Percentiles rank a stretch among this genome's conserved stretches.
Evolutionary conservation across 352 stramenopile species (phyloP).

Genomic region (Thraustotheca clavata): DNA sequence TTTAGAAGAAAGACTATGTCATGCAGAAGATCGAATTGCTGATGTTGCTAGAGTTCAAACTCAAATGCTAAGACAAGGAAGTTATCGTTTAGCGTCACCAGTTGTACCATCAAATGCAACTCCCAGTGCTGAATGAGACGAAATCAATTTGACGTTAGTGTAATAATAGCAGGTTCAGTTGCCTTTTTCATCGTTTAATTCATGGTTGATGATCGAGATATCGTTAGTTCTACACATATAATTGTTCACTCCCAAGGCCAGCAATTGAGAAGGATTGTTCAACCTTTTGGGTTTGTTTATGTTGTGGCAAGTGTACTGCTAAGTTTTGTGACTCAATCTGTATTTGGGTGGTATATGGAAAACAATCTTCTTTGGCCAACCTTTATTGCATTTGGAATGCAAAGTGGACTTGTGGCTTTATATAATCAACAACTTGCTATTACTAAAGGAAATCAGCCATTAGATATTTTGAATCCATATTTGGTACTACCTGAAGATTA

Average conservation of each 20-base stretch:
- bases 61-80: conserved; percentile 13
- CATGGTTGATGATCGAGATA: no score
- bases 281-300: no score
- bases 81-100: background rate
- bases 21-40: conserved; percentile 71
- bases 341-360: background rate
- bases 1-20: conserved; percentile 75
- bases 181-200: no score
- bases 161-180: no score
- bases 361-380: conserved; percentile 18
- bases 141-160: no score
- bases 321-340: no score
- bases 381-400: conserved; percentile 7
- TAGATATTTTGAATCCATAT: background rate
- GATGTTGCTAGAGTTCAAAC: conserved; percentile 56
- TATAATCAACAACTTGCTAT: background rate
- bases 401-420: conserved; percentile 5
- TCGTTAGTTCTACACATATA: no score
- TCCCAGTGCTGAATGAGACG: no score
- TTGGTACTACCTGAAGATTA: background rate
- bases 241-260: no score
- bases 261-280: no score
- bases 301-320: no score
- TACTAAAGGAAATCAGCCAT: background rate
- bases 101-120: no score